A percentile compares a stretch with the other conserved stretches of the same genome.
Conservation (phyloP, 345 rosid genomes). For the Gossypium raimondii region DNA sequence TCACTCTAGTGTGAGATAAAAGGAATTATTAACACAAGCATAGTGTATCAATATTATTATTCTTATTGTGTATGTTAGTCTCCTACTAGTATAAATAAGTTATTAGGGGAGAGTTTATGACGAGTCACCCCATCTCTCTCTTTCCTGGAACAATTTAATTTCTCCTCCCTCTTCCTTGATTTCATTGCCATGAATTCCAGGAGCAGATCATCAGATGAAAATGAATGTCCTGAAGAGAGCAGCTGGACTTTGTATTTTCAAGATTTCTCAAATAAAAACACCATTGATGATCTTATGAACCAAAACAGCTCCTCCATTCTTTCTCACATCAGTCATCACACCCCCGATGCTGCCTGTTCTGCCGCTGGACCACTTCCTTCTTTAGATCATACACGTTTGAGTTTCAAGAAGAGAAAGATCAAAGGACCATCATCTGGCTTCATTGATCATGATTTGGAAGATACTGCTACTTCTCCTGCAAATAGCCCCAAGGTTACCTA, state of each 20-base stretch:
- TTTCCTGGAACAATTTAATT: background rate
- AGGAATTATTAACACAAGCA: too few species aligned
- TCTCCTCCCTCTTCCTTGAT: background rate
- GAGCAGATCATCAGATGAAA: slow-evolving; percentile 4
- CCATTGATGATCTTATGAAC: background rate
- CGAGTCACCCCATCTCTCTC: background rate
- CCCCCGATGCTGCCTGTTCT: slow-evolving; percentile 46
- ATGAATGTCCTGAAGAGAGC: slow-evolving; percentile 37
- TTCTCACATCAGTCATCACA: slow-evolving; percentile 11
- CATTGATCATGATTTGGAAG: slow-evolving; percentile 49
- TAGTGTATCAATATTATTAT: too few species aligned
- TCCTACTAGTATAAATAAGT: slow-evolving; percentile 17
- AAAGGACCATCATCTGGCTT: slow-evolving; percentile 13
- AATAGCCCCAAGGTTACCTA: slow-evolving; percentile 41
- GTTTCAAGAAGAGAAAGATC: slow-evolving; percentile 33
- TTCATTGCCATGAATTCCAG: slow-evolving; percentile 20
- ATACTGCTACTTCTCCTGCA: slow-evolving; percentile 57
- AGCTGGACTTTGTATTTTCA: slow-evolving; percentile 63
- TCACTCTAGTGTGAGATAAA: too few species aligned
- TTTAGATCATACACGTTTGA: slow-evolving; percentile 11
- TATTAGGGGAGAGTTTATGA: background rate
- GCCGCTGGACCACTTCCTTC: slow-evolving; percentile 16
- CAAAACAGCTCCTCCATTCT: slow-evolving; percentile 13
- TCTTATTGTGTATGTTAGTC: background rate
- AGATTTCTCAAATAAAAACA: slow-evolving; percentile 29